A percentile compares a stretch with the other conserved stretches of the same genome.
Evolutionary conservation across 2,329 filamentous ascomycete genomes (phyloP).

Genomic region (Verticillium isaacii): DNA sequence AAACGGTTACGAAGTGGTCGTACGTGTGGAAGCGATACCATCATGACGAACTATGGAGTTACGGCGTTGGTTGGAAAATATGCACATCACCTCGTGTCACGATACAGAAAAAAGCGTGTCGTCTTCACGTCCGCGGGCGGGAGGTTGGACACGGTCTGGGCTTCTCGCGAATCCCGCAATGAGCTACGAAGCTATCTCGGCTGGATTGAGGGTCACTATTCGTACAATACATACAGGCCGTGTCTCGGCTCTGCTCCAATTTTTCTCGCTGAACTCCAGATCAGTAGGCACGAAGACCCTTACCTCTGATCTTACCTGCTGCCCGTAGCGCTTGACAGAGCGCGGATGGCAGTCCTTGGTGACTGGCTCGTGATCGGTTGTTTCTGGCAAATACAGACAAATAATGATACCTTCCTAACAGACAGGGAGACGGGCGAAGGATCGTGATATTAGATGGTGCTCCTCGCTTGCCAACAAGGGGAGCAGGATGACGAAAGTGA

Average conservation of each 20-base stretch:
- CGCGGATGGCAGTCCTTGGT: neutral
- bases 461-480: neutral
- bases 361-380: neutral
- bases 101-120: neutral
- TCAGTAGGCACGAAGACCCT: constrained; percentile 36
- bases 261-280: constrained; percentile 15
- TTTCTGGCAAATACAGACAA: constrained; percentile 1
- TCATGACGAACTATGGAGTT: constrained; percentile 12
- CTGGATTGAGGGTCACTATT: neutral
- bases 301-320: constrained; percentile 54
- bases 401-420: constrained; percentile 2
- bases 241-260: constrained; percentile 1
- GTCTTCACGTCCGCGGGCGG: neutral
- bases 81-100: constrained; percentile 1
- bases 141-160: neutral
- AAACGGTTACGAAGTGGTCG: constrained; percentile 11
- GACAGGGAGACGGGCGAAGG: neutral
- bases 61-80: constrained; percentile 6
- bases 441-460: neutral
- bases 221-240: neutral
- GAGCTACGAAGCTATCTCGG: neutral
- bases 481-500: neutral
- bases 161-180: neutral
- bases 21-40: constrained; percentile 11
- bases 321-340: neutral